Evolutionary conservation across 176 grass and related monocot genomes (phyloP).

Genomic region (Saccharum spontaneum): DNA sequence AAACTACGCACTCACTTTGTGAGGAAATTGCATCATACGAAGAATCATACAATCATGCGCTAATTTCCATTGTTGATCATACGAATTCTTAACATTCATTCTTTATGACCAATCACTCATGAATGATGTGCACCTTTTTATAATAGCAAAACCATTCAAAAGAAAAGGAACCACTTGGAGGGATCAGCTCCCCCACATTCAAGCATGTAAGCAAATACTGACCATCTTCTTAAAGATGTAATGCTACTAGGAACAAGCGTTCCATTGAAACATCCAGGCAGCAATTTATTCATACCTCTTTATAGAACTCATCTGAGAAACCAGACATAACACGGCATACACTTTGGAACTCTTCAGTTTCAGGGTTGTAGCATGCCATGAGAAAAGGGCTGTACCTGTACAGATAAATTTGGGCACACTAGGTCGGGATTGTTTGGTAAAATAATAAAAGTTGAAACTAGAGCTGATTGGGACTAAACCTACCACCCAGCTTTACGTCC

Average conservation of each 20-base stretch:
- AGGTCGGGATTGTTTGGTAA: neutral
- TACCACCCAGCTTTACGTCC: constrained; percentile 95
- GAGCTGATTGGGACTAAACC: constrained; percentile 2
- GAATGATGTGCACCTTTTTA: neutral
- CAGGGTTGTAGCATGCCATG: constrained; percentile 98
- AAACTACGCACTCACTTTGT: neutral
- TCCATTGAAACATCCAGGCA: neutral
- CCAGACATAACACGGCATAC: constrained; percentile 95
- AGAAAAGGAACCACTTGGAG: neutral
- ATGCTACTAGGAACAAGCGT: constrained; percentile 10
- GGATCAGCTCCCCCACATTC: neutral
- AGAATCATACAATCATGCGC: constrained; percentile 4
- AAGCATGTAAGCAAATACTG: constrained; percentile 1
- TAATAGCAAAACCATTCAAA: neutral
- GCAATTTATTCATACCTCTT: constrained; percentile 61
- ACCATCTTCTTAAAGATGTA: constrained; percentile 1
- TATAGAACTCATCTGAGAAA: constrained; percentile 92
- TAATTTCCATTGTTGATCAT: neutral
- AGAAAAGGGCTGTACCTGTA: constrained; percentile 97
- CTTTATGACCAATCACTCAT: neutral
- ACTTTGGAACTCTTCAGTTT: constrained; percentile 90
- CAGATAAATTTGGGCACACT: constrained; percentile 16
- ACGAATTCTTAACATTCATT: neutral
- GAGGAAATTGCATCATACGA: constrained; percentile 8
- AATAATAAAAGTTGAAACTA: neutral